Conservation (phyloP, 2,329 filamentous ascomycete genomes). For the Cadophora sp. region DNA sequence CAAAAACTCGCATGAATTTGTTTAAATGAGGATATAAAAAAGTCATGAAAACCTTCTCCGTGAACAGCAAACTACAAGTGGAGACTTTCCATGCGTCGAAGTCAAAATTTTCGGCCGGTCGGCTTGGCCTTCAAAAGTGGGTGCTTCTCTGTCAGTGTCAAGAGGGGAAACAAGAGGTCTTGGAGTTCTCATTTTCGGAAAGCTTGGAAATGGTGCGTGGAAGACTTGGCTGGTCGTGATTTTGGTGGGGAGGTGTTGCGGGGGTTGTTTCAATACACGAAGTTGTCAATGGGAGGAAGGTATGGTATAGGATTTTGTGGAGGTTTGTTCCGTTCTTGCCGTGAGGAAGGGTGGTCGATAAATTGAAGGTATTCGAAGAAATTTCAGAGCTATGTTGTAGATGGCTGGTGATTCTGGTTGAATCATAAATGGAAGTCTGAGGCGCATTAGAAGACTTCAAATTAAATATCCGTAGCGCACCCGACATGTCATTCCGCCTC, state of each 20-base stretch:
- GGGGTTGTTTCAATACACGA: conserved; percentile 7
- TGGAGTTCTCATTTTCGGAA: not conserved
- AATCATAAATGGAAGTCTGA: not conserved
- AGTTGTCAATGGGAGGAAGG: not conserved
- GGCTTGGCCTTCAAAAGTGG: not conserved
- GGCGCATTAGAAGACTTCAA: not conserved
- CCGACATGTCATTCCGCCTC: not conserved
- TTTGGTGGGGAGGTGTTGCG: not conserved
- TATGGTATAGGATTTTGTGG: not conserved
- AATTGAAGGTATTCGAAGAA: no score
- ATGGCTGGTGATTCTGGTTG: not conserved
- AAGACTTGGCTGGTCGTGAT: not conserved
- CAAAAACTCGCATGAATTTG: not conserved
- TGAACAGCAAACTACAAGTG: not conserved
- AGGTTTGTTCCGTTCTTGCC: not conserved
- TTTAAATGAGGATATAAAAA: conserved; percentile 7
- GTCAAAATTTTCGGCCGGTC: not conserved
- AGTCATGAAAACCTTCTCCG: not conserved
- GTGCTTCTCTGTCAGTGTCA: not conserved
- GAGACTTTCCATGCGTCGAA: not conserved
- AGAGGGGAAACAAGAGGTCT: not conserved
- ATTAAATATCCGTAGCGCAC: not conserved
- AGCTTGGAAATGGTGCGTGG: not conserved
- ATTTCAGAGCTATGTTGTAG: not conserved
- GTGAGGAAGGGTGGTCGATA: not conserved